Base-by-base conservation (phyloP, 2,329 filamentous ascomycete species). In the Emmonsiellopsis sp. region DNA sequence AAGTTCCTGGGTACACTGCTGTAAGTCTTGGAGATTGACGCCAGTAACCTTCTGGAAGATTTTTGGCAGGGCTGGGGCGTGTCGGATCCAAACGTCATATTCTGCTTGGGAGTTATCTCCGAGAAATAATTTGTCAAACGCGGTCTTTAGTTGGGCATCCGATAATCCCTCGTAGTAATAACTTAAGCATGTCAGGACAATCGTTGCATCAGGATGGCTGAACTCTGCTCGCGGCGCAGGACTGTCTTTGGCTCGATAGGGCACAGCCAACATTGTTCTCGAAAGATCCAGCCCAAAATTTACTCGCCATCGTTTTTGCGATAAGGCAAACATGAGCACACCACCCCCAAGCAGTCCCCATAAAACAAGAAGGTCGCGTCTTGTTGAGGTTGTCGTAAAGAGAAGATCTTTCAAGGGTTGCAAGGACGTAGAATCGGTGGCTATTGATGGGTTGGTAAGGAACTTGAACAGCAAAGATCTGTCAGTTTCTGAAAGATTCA, bases 261-360 rank as follows among this genome's bases (percentile, higher is more conserved):
- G 83, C 0, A 86, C 79, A 0, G 79, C 78, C 0, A 85, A 71
- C 49, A 63, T 69, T 0, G 78, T 72, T 75, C 82, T 84, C 0
- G 73, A 75, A 0, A 59, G 55, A 59, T 82, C 76, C 0, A 79
- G 68, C 0, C 85, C 84, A 55, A 83, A 88, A 53, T 86, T 77
- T 0, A 88, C 83, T 2, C 78, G 67, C 80, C 80, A 87, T 1
- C 83, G 70, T 59, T 86, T 86, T 9, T 76, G 66, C 0, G 68
- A 64, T 0, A 87, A 66, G 0, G 69, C 71, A 56, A 83, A 85
- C 0, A 58, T 59, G 0, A 87, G 58, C 0, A 87, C 67, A 0
- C 80, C 77, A 0, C 71, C 65, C 0, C 79, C 78, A 7, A 87
- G 63, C 0, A 87, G 70, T 0, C 84, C 69, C 2, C 65, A 56